A percentile compares a stretch with the other conserved stretches of the same genome.
phyloP scores from a whole-genome alignment of 2,329 filamentous ascomycete species.

The Arthrobotrys iridis region DNA sequence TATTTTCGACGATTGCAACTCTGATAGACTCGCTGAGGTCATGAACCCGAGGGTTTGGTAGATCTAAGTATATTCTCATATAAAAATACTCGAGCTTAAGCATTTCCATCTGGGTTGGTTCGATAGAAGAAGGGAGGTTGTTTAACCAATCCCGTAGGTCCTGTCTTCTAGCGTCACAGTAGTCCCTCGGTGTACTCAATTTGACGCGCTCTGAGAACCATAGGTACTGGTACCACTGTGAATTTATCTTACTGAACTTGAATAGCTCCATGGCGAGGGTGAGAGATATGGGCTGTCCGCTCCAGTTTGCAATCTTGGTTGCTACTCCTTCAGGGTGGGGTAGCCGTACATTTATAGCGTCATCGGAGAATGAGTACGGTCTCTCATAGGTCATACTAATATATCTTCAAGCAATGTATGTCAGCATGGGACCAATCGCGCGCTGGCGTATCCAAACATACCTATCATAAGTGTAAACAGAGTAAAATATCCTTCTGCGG shows the following conservation, averaged over 20 bases:
- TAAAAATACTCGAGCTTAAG: slow-evolving; percentile 91
- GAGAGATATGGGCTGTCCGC: slow-evolving; percentile 62
- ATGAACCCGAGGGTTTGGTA: slow-evolving; percentile 47
- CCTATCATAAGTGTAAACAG: slow-evolving; percentile 89
- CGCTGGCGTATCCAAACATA: slow-evolving; percentile 61
- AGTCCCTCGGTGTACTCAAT: slow-evolving; percentile 74
- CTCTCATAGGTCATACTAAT: slow-evolving; percentile 88
- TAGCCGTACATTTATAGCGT: slow-evolving; percentile 75
- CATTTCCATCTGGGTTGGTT: slow-evolving; percentile 74
- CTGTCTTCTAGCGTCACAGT: slow-evolving; percentile 79
- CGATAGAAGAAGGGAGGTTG: slow-evolving; percentile 73
- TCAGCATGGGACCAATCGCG: slow-evolving; percentile 32
- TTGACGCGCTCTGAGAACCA: slow-evolving; percentile 79
- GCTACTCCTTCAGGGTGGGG: slow-evolving; percentile 59
- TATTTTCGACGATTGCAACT: slow-evolving; percentile 48
- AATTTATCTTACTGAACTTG: slow-evolving; percentile 84
- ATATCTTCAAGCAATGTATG: slow-evolving; percentile 66
- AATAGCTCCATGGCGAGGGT: slow-evolving; percentile 81
- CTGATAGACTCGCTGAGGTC: slow-evolving; percentile 43
- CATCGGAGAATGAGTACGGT: slow-evolving; percentile 93
- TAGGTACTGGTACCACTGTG: slow-evolving; percentile 86
- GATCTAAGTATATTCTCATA: slow-evolving; percentile 77
- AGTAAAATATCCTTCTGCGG: slow-evolving; percentile 86
- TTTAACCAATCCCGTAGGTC: slow-evolving; percentile 84
- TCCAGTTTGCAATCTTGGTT: slow-evolving; percentile 63